Percentiles rank a stretch among this genome's conserved stretches.
Evolutionary conservation across 2,329 filamentous ascomycete genomes (phyloP).

Genomic region (Raffaelea ambrosiae): DNA sequence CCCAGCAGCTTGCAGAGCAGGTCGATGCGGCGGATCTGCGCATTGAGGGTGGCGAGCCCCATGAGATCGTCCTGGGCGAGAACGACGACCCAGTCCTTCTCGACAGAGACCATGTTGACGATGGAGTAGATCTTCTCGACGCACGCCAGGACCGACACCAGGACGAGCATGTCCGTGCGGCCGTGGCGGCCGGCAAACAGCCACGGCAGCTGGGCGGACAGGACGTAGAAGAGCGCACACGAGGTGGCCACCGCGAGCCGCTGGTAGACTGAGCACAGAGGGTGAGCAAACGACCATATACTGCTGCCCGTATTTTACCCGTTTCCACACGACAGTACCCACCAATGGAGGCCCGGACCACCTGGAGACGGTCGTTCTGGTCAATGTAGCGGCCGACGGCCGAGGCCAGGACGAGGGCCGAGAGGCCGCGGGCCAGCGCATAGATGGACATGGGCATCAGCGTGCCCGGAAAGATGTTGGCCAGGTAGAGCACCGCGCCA

Average conservation of each 20-base stretch:
- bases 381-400: conserved; percentile 53
- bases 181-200: conserved; percentile 14
- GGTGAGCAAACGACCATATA: neutral
- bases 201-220: neutral
- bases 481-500: conserved; percentile 48
- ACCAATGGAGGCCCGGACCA: conserved; percentile 40
- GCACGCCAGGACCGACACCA: conserved; percentile 47
- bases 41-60: conserved; percentile 30
- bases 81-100: conserved; percentile 53
- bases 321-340: too few species aligned
- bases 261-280: conserved; percentile 16
- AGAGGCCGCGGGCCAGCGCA: conserved; percentile 48
- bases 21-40: conserved; percentile 48
- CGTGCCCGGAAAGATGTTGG: conserved; percentile 45
- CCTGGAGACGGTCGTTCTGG: conserved; percentile 34
- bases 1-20: conserved; percentile 48
- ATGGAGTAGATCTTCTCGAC: conserved; percentile 59
- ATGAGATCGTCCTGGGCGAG: neutral
- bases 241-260: conserved; percentile 34
- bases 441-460: conserved; percentile 61
- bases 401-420: conserved; percentile 50
- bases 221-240: conserved; percentile 34
- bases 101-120: conserved; percentile 58
- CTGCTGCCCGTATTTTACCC: too few species aligned
- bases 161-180: conserved; percentile 20